Base-by-base conservation (phyloP, 2,329 filamentous ascomycete genomes). In the Cytospora mali region DNA sequence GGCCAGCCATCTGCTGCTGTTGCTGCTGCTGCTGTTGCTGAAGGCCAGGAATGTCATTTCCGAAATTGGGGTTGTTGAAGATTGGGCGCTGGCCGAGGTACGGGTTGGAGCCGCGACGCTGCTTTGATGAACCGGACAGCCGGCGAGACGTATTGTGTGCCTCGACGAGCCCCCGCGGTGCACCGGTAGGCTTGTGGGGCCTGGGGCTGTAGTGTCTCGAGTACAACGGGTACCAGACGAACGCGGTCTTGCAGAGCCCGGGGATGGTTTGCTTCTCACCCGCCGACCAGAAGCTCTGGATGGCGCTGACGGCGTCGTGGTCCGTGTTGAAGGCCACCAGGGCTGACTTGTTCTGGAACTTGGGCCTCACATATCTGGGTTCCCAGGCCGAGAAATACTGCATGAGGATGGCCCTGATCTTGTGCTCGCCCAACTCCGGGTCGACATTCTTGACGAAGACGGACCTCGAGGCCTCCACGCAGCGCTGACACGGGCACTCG, bases 141-240 rank as follows among this genome's bases (percentile, higher is more conserved):
- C 50, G 58, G 11, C 49, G 59, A 9, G 52, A 27, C 29, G 16
- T 21, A 18, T n/a, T 18, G 27, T 52, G 48, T 18, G 14, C 16
- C 29, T 59, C 55, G 18, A 52, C 50, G 18, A 35, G 33, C 4
- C 42, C 21, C 27, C 55, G 51, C 28, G 62, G 55, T 13, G 57
- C 29, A 31, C 53, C 58, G 21, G 25, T 42, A 6, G 49, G 57
- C 21, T 53, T 62, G 11, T 21, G 11, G 23, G 2, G 1, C 29
- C 13, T 28, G n/a, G n/a, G 14, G 25, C 27, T 52, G 23, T 56
- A 62, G 51, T 64, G 62, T 28, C 58, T 64, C n/a, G 62, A 64
- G 46, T 25, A 62, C 14, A 35, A 39, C 39, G 62, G 55, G 50
- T 64, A 64, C 62, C 62, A 64, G 23, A 62, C 18, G 7, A n/a